phyloP scores from a whole-genome alignment of 2,329 filamentous ascomycete genomes.

The Balansia obtecta region DNA sequence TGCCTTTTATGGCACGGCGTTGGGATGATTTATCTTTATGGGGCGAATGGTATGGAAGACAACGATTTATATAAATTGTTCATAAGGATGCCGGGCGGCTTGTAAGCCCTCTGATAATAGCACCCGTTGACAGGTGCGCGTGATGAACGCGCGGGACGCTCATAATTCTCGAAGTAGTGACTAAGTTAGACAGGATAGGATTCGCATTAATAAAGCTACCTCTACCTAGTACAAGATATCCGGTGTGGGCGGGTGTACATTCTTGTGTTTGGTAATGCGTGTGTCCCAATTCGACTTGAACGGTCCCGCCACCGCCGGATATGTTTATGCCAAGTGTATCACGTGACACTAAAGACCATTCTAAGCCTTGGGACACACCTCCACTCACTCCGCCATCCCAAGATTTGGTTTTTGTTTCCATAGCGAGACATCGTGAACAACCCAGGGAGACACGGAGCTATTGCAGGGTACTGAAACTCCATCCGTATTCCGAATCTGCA shows the following conservation, averaged over 20 bases:
- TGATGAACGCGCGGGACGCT: constrained; percentile 2
- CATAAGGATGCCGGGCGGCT: not conserved
- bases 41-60: not conserved
- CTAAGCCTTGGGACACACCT: not conserved
- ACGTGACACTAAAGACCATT: not conserved
- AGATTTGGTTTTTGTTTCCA: not conserved
- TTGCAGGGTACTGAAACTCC: not conserved
- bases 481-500: not conserved
- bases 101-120: not conserved
- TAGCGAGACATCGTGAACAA: not conserved
- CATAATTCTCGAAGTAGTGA: not conserved
- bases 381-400: constrained; percentile 1
- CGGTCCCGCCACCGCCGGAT: not conserved
- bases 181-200: not conserved
- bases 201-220: not conserved
- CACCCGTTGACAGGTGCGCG: not conserved
- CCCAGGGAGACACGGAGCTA: not conserved
- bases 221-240: no score
- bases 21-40: not conserved
- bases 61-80: not conserved
- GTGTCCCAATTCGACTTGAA: not conserved
- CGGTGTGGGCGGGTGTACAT: no score
- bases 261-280: no score
- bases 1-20: constrained; percentile 7
- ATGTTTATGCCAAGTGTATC: not conserved